Evolutionary conservation across 208 protist genomes (phyloP).

Genomic region (Leishmania mexicana): DNA sequence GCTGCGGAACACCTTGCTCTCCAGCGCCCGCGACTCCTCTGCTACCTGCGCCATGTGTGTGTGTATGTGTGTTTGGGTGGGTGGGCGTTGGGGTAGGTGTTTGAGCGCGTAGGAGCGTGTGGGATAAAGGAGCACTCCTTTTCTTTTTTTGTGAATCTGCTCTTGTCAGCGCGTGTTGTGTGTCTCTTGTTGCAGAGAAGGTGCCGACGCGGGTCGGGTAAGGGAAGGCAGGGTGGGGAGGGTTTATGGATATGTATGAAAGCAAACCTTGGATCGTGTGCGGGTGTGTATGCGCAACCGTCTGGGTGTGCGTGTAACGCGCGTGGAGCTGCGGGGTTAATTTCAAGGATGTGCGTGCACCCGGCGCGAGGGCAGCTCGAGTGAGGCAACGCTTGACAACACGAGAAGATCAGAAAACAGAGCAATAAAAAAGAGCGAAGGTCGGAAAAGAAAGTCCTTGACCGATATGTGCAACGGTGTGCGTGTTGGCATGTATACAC

Average conservation of each 20-base stretch:
- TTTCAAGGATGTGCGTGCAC: neutral
- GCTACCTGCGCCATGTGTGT: conserved; percentile 61
- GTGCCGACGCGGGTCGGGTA: neutral
- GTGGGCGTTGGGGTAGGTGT: conserved; percentile 19
- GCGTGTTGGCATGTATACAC: neutral
- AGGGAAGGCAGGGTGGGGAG: neutral
- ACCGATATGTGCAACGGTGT: neutral
- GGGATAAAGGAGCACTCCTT: neutral
- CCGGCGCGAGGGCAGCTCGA: neutral
- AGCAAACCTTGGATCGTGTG: conserved; percentile 5
- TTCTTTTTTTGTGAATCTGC: neutral
- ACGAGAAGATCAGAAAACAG: conserved; percentile 6
- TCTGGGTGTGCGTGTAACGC: neutral
- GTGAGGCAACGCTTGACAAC: neutral
- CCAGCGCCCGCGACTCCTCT: conserved; percentile 75
- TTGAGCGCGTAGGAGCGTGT: conserved; percentile 1
- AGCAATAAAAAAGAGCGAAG: neutral
- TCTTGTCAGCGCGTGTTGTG: neutral
- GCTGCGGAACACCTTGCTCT: conserved; percentile 81
- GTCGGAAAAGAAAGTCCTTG: conserved; percentile 1
- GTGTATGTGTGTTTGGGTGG: neutral
- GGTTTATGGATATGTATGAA: neutral
- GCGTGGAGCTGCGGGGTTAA: neutral
- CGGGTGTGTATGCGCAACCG: neutral
- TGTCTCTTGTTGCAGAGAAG: neutral